These are phyloP conservation scores for Ramularia endophylla DNA, from an alignment of 2,329 filamentous ascomycete genomes.

Conservation along the genomic window DNA sequence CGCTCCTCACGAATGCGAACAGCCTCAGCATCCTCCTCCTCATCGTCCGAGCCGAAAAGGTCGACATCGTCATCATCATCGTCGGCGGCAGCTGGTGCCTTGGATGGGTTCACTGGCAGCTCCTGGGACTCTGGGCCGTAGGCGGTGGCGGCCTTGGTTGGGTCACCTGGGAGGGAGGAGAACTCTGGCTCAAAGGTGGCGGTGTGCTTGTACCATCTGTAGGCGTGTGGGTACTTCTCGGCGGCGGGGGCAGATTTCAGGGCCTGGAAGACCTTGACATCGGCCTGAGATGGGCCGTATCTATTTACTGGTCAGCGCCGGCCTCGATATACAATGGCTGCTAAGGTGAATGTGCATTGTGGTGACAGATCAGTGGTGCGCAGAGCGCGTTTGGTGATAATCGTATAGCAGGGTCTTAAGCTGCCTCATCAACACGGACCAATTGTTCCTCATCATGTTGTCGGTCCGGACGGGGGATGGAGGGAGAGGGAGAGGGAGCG, in stretches of 20 bases:
- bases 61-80: constrained; percentile 79
- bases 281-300: constrained; percentile 77
- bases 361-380: constrained; percentile 63
- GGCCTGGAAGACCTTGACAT: constrained; percentile 93
- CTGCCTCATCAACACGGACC: constrained; percentile 95
- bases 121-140: constrained; percentile 82
- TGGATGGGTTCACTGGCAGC: constrained; percentile 77
- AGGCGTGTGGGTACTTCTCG: constrained; percentile 86
- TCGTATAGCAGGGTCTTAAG: constrained; percentile 85
- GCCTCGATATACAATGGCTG: constrained; percentile 9
- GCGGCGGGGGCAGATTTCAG: constrained; percentile 68
- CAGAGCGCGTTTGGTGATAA: constrained; percentile 66
- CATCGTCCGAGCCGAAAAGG: constrained; percentile 87
- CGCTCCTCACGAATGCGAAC: constrained; percentile 79
- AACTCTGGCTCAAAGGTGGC: constrained; percentile 90
- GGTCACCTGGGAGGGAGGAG: constrained; percentile 81
- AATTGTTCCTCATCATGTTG: constrained; percentile 74
- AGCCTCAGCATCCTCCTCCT: constrained; percentile 89
- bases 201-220: constrained; percentile 99
- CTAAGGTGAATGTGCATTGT: constrained; percentile 13
- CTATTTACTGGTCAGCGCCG: constrained; percentile 34
- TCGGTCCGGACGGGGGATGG: constrained; percentile 17
- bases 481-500: constrained; percentile 22
- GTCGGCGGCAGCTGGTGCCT: constrained; percentile 62
- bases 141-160: constrained; percentile 77